These are phyloP conservation scores for Plasmodium malariae DNA, from an alignment of 169 alveolate genomes.

Conservation along the genomic window DNA sequence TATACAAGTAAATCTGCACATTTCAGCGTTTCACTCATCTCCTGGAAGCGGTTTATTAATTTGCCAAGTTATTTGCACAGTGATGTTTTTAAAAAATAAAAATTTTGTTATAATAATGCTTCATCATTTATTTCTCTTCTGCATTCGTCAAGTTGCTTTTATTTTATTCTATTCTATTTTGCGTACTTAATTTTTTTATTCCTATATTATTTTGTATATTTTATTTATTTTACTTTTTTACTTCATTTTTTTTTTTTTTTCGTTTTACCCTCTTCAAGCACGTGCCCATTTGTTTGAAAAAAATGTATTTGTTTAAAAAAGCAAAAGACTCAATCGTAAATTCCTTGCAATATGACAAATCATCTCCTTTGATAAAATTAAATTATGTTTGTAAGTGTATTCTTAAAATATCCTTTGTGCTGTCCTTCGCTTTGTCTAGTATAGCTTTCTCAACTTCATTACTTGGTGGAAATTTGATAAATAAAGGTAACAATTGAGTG, in stretches of 20 bases:
- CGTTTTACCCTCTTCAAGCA: too few species aligned
- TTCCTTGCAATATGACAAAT: slow-evolving; percentile 37
- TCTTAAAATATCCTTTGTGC: slow-evolving; percentile 23
- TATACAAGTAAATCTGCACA: too few species aligned
- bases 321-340: slow-evolving; percentile 65
- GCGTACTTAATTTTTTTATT: too few species aligned
- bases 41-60: too few species aligned
- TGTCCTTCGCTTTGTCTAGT: slow-evolving; percentile 4
- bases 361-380: slow-evolving; percentile 38
- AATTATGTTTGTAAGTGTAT: slow-evolving; percentile 25
- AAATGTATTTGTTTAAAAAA: slow-evolving; percentile 65
- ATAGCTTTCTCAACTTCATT: slow-evolving; percentile 8
- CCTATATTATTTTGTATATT: too few species aligned
- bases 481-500: slow-evolving; percentile 12
- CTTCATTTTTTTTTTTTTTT: slow-evolving; percentile 4
- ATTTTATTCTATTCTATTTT: too few species aligned
- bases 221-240: neutral
- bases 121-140: too few species aligned
- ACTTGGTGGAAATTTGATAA: slow-evolving; percentile 8
- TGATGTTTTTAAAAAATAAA: too few species aligned
- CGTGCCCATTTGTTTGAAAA: neutral
- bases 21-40: too few species aligned
- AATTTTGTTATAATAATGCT: too few species aligned
- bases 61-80: too few species aligned
- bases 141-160: too few species aligned